phyloP scores from a whole-genome alignment of 2,329 filamentous ascomycete species.

The Colletotrichum camelliae region DNA sequence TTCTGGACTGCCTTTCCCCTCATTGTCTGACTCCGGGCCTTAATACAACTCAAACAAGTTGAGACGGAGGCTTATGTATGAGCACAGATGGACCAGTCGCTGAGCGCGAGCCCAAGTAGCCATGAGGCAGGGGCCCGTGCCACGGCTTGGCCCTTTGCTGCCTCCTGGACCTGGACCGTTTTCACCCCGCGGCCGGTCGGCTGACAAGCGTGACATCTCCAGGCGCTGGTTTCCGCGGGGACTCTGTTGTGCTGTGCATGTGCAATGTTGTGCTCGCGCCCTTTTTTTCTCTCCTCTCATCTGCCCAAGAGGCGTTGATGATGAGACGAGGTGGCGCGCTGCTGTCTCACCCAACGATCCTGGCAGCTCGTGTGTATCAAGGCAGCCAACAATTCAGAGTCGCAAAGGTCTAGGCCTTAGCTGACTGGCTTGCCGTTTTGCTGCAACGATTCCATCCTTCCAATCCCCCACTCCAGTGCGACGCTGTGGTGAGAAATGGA shows the following conservation, averaged over 20 bases:
- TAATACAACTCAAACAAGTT: constrained; percentile 23
- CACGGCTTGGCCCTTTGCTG: not conserved
- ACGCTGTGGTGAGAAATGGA: not conserved
- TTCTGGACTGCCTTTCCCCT: not conserved
- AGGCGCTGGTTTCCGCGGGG: not conserved
- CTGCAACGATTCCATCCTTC: not conserved
- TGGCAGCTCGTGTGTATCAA: not conserved
- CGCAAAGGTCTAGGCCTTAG: not conserved
- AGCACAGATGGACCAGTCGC: constrained; percentile 9
- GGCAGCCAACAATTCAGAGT: not conserved
- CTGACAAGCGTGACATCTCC: constrained; percentile 12
- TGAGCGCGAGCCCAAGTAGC: not conserved
- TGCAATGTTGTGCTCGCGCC: constrained; percentile 1
- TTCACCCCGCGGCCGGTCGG: not conserved
- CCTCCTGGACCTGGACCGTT: not conserved
- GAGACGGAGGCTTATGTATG: constrained; percentile 19
- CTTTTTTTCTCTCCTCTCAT: not conserved
- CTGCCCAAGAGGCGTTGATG: constrained; percentile 8
- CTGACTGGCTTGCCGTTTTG: not conserved
- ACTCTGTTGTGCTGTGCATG: not conserved
- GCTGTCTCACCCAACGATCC: constrained; percentile 10
- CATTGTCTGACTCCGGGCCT: constrained; percentile 9
- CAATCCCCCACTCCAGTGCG: not conserved
- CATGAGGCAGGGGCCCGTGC: constrained; percentile 18
- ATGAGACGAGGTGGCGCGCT: constrained; percentile 19